Percentiles rank a stretch among this genome's conserved stretches.
These are phyloP conservation scores for Ailanthus altissimus DNA, from an alignment of 345 rosid species.

Conservation along the genomic window DNA sequence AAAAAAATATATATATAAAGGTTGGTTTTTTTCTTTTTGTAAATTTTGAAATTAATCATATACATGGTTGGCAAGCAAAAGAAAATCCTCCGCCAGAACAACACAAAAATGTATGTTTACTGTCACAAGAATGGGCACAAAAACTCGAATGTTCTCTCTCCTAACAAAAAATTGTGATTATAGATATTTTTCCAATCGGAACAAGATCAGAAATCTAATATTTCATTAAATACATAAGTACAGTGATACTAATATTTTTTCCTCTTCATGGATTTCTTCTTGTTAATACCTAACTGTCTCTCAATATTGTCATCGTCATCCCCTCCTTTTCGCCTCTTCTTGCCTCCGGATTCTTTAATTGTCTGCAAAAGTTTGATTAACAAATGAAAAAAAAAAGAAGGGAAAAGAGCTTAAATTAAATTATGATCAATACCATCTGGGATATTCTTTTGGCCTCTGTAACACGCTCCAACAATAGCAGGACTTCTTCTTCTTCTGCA, in stretches of 20 bases:
- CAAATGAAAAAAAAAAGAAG: background rate
- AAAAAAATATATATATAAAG: too few relatives aligned
- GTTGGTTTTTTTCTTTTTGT: too few relatives aligned
- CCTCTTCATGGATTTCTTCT: conserved; percentile 50
- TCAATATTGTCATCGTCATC: conserved; percentile 61
- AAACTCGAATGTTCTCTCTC: background rate
- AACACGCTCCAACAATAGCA: conserved; percentile 64
- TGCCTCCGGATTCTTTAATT: conserved; percentile 56
- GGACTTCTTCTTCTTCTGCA: conserved; percentile 76
- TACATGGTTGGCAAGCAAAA: background rate
- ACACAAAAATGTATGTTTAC: background rate
- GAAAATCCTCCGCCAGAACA: background rate
- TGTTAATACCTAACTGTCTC: conserved; percentile 49
- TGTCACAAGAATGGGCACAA: background rate
- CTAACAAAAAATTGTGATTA: background rate
- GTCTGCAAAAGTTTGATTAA: conserved; percentile 39
- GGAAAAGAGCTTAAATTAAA: background rate
- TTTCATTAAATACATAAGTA: background rate
- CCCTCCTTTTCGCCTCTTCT: conserved; percentile 49
- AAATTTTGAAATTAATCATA: too few relatives aligned
- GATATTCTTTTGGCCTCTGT: conserved; percentile 71
- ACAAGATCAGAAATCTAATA: background rate
- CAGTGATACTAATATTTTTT: conserved; percentile 7
- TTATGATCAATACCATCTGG: conserved; percentile 39
- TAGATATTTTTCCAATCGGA: background rate